These are phyloP conservation scores for Sutorius australiensis DNA, from an alignment of 768 basidiomycete genomes.

Conservation along the genomic window DNA sequence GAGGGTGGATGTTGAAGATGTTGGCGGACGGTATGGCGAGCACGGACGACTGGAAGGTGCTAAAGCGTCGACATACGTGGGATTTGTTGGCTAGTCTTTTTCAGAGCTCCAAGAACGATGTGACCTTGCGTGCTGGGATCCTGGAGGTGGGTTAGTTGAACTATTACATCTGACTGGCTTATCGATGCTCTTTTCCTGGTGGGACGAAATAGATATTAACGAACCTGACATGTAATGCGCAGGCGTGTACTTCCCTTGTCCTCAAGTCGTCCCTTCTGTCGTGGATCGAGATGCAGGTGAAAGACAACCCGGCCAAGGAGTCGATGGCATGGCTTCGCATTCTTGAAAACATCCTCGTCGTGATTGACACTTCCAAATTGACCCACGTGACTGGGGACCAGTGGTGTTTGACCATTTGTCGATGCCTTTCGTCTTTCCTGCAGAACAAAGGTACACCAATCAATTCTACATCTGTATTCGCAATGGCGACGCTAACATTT, in stretches of 20 bases:
- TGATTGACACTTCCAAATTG: conserved; percentile 48
- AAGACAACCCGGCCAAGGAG: conserved; percentile 30
- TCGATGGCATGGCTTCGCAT: conserved; percentile 61
- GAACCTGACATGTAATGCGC: conserved; percentile 64
- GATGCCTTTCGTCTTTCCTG: conserved; percentile 41
- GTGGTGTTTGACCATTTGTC: conserved; percentile 54
- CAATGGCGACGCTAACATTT: not conserved
- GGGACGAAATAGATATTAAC: conserved; percentile 55
- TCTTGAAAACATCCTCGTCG: conserved; percentile 57
- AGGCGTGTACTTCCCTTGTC: conserved; percentile 68
- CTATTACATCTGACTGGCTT: too few species aligned
- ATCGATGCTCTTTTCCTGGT: too few species aligned
- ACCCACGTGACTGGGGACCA: conserved; percentile 52
- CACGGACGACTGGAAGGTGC: conserved; percentile 73
- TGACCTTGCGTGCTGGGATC: conserved; percentile 50
- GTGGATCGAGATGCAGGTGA: conserved; percentile 80
- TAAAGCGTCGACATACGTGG: conserved; percentile 84
- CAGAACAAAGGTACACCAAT: conserved; percentile 9
- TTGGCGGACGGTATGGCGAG: conserved; percentile 76
- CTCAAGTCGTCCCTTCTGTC: conserved; percentile 67
- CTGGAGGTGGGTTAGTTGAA: conserved; percentile 53
- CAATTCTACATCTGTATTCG: not conserved
- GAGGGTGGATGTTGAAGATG: conserved; percentile 85
- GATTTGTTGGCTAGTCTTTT: conserved; percentile 81
- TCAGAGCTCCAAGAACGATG: conserved; percentile 59